phyloP scores from a whole-genome alignment of 1,139 yeast species.

The Suhomyces bribrorum region DNA sequence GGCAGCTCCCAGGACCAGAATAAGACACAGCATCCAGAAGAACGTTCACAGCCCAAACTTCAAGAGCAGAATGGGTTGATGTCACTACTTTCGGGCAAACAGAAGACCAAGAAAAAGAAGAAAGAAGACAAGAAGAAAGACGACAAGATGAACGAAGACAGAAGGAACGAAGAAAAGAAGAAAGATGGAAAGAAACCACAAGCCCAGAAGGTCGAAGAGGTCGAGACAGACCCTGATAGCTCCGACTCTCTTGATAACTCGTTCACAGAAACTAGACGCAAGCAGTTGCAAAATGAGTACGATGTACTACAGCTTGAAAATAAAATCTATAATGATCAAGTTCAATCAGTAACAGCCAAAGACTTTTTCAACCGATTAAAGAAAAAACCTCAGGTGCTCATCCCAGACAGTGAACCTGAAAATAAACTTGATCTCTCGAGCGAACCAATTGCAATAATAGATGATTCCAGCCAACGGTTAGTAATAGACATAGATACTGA shows the following conservation, averaged over 20 bases:
- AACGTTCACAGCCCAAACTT: neutral
- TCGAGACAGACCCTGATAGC: constrained; percentile 8
- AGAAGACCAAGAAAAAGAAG: constrained; percentile 9
- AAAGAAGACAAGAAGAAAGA: constrained; percentile 2
- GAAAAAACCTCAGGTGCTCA: neutral
- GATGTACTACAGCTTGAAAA: constrained; percentile 35
- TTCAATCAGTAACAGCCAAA: constrained; percentile 31
- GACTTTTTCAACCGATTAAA: constrained; percentile 30
- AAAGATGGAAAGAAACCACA: neutral
- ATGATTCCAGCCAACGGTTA: constrained; percentile 3
- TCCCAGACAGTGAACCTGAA: neutral
- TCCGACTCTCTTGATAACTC: constrained; percentile 17
- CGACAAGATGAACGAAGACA: constrained; percentile 1
- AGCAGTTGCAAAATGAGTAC: constrained; percentile 19
- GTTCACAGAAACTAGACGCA: constrained; percentile 19
- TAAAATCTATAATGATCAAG: constrained; percentile 26
- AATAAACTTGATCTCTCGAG: neutral
- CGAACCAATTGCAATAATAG: constrained; percentile 2
- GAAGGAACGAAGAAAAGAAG: neutral
- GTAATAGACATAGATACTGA: constrained; percentile 8
- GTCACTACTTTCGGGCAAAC: constrained; percentile 17
- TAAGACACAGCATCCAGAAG: neutral
- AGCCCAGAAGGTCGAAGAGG: neutral
- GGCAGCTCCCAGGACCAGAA: neutral
- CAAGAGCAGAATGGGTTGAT: constrained; percentile 6